Base-by-base conservation (phyloP, 2,329 filamentous ascomycete species). In the Simplicillium sp. region DNA sequence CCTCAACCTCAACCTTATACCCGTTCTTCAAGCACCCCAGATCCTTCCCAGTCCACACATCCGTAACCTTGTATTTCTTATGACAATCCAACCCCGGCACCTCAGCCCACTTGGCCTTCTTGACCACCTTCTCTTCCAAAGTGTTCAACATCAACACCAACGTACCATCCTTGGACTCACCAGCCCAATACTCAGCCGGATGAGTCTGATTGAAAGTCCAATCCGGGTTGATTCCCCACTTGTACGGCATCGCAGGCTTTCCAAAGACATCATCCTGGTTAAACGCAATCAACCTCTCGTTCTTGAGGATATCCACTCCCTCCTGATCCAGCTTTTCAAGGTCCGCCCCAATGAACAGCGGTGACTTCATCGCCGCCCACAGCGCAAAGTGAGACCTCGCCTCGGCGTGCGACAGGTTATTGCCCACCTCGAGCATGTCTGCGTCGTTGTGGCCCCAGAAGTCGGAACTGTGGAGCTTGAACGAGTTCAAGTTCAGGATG, bases 341-440 rank as follows among this genome's bases (percentile, higher is more conserved):
- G 48, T 57, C 49, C 1, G 65, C 63, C 28, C 70, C 68, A 37
- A 75, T 71, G 18, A 75, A 60, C 15, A 75, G 48, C 0, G 70
- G 70, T 5, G 60, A 62, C 50, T 71, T 73, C 56, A 74, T 62
- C 1, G 61, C 60, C 0, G 66, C 67, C 71, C 71, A 75, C 4
- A 74, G 50, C 4, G 66, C 66, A 48, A 74, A 74, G 47, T 75
- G 70, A 3, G 65, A 64, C 14, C 68, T 57, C 28, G 64, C 64
- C 55, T 75, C 69, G 1, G 58, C 61, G 1, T 55, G 31, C 0
- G 65, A 70, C 35, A 74, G 52, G 0, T 62, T 65, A 48, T 73
- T 75, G 16, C 71, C 70, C 7, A 75, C 58, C 48, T 73, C 68
- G 7, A 66, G 60, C 62, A 73, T 72, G 40, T 74, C 70, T 11